Base-by-base conservation (phyloP, 805 yeast species). In the Cyberlindnera lachancei region DNA sequence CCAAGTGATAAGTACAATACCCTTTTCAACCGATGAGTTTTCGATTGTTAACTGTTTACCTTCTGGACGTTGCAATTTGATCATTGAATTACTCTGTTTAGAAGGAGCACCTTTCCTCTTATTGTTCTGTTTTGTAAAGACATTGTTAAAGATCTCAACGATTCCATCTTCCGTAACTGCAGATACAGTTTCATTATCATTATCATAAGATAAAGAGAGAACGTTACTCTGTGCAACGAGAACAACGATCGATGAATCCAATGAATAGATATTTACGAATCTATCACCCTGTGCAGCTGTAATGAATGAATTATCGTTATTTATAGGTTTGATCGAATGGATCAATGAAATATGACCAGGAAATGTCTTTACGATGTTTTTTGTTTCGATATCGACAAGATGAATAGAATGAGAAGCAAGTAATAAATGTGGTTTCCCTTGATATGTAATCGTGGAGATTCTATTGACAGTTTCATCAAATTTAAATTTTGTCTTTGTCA, bases 341-440 rank as follows among this genome's bases (percentile, higher is more conserved):
- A 85, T 68, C 4, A 86, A 79, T 14, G 82, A 69, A 19, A 83
- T 73, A 51, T 85, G 94, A 18, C 90, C 94, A 2, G 94, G 86
- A 50, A 73, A 75, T 2, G 76, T 66, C 43, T 62, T 64, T 13
- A 68, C 55, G 3, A 74, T 56, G 32, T 58, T 56, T 25, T 38
- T 63, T 18, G 39, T 50, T 6, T 56, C 45, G 9, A 61, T 49
- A 45, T 75, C 73, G 16, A 76, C 55, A 34, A 82, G 53, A 40
- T 68, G 68, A 5, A 83, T 66, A 23, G 78, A 68, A 44, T 84
- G 84, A 3, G 90, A 77, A 3, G 83, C 86, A 11, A 75, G 58
- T 35, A 81, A 63, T 21, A 80, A 47, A 45, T 70, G 72, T 12
- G 54, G 46, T 22, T 44, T 48, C 22, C 53, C 52, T 10, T 51